phyloP scores from a whole-genome alignment of 2,329 filamentous ascomycete species.

The Alternaria atra region DNA sequence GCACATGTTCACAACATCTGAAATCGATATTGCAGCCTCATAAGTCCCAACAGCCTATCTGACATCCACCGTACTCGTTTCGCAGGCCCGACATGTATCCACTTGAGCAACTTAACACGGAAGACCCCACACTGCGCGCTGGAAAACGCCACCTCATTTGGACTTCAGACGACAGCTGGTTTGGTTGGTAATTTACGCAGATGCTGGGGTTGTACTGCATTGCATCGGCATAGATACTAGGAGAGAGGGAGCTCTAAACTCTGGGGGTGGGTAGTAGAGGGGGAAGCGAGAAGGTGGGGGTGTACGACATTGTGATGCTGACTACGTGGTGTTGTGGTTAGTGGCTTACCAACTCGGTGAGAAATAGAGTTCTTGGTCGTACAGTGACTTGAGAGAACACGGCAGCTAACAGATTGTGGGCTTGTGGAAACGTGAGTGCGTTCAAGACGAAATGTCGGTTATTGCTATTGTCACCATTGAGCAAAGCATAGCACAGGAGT shows the following conservation, averaged over 20 bases:
- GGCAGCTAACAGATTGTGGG: not conserved
- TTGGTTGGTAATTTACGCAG: not conserved
- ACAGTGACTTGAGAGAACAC: not conserved
- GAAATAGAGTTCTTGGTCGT: not conserved
- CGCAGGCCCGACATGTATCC: constrained; percentile 13
- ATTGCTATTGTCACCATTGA: not conserved
- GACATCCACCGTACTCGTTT: constrained; percentile 11
- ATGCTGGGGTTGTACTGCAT: not conserved
- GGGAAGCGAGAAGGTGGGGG: not conserved
- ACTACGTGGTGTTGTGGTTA: not conserved
- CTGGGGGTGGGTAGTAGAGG: not conserved
- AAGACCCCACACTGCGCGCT: constrained; percentile 1
- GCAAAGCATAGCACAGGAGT: not conserved
- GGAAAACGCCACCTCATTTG: constrained; percentile 11
- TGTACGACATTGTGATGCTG: not conserved
- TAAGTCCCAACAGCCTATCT: constrained; percentile 5
- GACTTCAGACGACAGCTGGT: not conserved
- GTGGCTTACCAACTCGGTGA: not conserved
- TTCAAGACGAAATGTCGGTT: not conserved
- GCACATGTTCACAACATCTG: not conserved
- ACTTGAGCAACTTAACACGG: not conserved
- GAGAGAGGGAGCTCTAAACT: not conserved
- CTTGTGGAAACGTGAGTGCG: not conserved
- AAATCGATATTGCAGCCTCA: constrained; percentile 1
- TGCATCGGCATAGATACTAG: not conserved